Base-by-base conservation (phyloP, 805 yeast genomes). In the Metschnikowia proteae region DNA sequence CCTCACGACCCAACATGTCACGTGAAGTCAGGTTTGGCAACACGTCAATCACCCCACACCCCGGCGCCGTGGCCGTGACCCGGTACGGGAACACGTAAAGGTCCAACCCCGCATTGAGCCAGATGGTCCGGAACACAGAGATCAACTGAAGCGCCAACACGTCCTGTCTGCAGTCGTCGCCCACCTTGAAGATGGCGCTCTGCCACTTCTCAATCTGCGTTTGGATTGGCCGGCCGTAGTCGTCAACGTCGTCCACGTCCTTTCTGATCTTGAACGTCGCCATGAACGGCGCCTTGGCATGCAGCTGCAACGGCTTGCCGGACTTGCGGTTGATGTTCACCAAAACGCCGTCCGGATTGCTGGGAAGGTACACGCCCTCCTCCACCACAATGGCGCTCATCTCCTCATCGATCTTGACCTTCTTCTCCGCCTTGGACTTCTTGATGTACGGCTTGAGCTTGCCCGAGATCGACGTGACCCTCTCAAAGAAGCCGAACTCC, bases 151-250 rank as follows among this genome's bases (percentile, higher is more conserved):
- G 73, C 0, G 97, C 97, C 56, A 94, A 76, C 43, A 94, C 92
- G 69, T 94, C 99, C 67, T 94, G 99, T 58, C 99, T 80, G 73
- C 98, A 92, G 68, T 94, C 99, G 70, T 94, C 99, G 52, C 99
- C 99, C 47, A 94, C 99, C 67, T 94, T 94, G 79, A 94, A 94
- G 65, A 94, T 95, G 10, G 99, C 99, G 62, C 95, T 83, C 62
- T 90, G 90, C 95, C 96, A 86, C 55, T 76, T 80, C 44, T 87
- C 92, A 43, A 80, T 64, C 4, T 78, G 75, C 5, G 62, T 55
- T n/a, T 54, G 56, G 28, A 61, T 62, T 22, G 53, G 52, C 13
- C 65, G 60, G 1, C 73, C 74, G n/a, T 53, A 61, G 6, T 73
- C 75, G 38, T 76, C 78, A 10, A 67, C 57, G n/a, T 71, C 74